Evolutionary conservation across 768 basidiomycete genomes (phyloP).

Genomic region (Termitomyces titanicus): DNA sequence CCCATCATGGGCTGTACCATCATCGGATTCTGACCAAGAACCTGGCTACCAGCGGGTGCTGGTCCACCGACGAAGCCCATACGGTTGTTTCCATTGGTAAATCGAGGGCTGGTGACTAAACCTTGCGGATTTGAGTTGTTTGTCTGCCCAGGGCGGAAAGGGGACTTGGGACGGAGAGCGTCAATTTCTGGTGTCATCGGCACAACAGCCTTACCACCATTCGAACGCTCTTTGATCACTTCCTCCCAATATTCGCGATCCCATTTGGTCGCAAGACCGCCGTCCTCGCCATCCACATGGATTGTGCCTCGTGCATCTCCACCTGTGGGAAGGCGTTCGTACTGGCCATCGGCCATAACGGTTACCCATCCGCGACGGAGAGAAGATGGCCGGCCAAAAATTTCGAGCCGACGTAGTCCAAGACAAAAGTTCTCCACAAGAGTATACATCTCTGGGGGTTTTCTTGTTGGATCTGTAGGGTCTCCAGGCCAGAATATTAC

Average conservation of each 20-base stretch:
- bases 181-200: conserved; percentile 81
- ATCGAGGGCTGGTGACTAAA: conserved; percentile 14
- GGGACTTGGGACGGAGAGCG: conserved; percentile 80
- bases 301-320: conserved; percentile 26
- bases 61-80: conserved; percentile 23
- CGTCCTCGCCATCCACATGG: conserved; percentile 38
- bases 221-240: conserved; percentile 51
- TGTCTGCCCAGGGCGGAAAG: conserved; percentile 42
- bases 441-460: conserved; percentile 94
- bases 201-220: conserved; percentile 57
- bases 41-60: conserved; percentile 16
- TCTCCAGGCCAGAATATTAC: conserved; percentile 98
- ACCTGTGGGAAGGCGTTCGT: conserved; percentile 41
- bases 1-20: conserved; percentile 30
- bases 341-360: conserved; percentile 64
- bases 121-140: conserved; percentile 14
- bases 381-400: conserved; percentile 75
- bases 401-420: conserved; percentile 84
- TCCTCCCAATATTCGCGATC: conserved; percentile 64
- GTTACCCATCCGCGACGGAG: conserved; percentile 91
- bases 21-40: conserved; percentile 30
- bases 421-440: conserved; percentile 98
- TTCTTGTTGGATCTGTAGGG: conserved; percentile 71
- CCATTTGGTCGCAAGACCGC: conserved; percentile 48
- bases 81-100: conserved; percentile 14